Evolutionary conservation across 257 asterid genomes (phyloP).

Genomic region (Primulina tabacum): DNA sequence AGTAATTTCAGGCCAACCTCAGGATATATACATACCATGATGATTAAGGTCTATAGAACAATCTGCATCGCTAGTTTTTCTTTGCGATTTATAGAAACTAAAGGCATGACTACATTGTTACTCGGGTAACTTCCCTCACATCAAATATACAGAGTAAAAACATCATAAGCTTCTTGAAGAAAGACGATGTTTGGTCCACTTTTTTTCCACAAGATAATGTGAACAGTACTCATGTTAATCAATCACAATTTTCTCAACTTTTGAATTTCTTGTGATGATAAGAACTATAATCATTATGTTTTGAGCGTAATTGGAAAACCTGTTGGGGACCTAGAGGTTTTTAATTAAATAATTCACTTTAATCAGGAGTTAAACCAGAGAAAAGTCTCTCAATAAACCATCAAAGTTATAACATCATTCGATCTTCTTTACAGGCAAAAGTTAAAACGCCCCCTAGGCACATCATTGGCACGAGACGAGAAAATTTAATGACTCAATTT

Average conservation of each 20-base stretch:
- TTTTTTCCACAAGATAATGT: constrained; percentile 8
- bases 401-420: not conserved
- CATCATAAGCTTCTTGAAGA: not conserved
- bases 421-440: constrained; percentile 12
- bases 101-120: not conserved
- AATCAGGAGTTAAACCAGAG: constrained; percentile 13
- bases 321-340: no score
- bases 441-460: not conserved
- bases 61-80: not conserved
- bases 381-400: not conserved
- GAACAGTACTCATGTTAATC: not conserved
- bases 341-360: not conserved
- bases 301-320: no score
- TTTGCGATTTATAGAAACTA: constrained; percentile 3
- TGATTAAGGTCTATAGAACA: constrained; percentile 15
- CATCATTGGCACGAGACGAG: constrained; percentile 9
- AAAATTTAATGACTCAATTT: constrained; percentile 10
- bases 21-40: not conserved
- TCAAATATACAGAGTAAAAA: constrained; percentile 1
- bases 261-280: not conserved
- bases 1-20: not conserved
- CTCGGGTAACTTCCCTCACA: not conserved
- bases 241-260: no score
- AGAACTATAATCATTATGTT: no score
- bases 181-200: not conserved